A percentile compares a stretch with the other conserved stretches of the same genome.
These are phyloP conservation scores for Yamadazyma aaseri DNA, from an alignment of 1,139 yeast species.

Conservation along the genomic window DNA sequence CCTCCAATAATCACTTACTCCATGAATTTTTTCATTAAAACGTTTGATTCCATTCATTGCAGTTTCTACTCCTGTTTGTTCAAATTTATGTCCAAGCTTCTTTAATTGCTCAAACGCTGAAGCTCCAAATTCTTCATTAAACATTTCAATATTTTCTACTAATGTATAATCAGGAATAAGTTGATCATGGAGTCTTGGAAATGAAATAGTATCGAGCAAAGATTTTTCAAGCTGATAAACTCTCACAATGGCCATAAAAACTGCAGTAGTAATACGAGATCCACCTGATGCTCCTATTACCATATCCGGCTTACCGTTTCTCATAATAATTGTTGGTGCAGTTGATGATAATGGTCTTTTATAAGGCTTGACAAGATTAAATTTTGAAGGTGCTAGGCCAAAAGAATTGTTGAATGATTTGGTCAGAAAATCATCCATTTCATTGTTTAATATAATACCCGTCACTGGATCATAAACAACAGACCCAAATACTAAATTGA, in stretches of 20 bases:
- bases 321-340: constrained; percentile 69
- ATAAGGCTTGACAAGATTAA: constrained; percentile 70
- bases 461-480: constrained; percentile 76
- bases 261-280: constrained; percentile 80
- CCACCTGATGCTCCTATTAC: constrained; percentile 96
- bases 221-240: constrained; percentile 55
- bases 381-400: constrained; percentile 74
- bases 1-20: constrained; percentile 48
- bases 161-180: constrained; percentile 68
- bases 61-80: constrained; percentile 37
- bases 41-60: constrained; percentile 44
- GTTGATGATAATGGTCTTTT: constrained; percentile 86
- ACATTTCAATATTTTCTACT: constrained; percentile 51
- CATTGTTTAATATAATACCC: constrained; percentile 81
- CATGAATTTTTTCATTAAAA: constrained; percentile 22
- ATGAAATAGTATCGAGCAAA: constrained; percentile 67
- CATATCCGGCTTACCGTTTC: constrained; percentile 53
- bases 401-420: constrained; percentile 73
- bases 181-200: constrained; percentile 88
- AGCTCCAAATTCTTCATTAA: constrained; percentile 24
- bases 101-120: constrained; percentile 16
- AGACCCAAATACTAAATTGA: constrained; percentile 84
- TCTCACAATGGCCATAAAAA: constrained; percentile 76
- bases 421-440: constrained; percentile 94
- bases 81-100: constrained; percentile 28